Evolutionary conservation across 768 basidiomycete genomes (phyloP).

Genomic region (Collybia sordida): DNA sequence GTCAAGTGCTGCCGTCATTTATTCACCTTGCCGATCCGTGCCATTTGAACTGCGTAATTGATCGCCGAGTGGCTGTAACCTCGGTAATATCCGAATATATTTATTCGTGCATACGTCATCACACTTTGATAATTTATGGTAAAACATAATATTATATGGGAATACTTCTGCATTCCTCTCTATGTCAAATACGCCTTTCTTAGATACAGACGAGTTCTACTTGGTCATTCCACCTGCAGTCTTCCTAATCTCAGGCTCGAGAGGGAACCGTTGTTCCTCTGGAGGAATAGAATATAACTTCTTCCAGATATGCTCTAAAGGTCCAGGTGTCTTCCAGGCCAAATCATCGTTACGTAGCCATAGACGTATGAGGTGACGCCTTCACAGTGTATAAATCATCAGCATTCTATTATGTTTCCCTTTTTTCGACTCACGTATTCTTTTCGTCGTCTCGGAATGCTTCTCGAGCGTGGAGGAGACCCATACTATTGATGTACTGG

Average conservation of each 20-base stretch:
- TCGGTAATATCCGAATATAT: background rate
- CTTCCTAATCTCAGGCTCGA: conserved; percentile 44
- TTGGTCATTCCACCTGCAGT: conserved; percentile 31
- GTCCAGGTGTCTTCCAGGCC: conserved; percentile 43
- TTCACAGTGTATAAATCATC: conserved; percentile 9
- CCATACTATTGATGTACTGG: conserved; percentile 47
- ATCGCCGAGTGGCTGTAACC: background rate
- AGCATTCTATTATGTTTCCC: background rate
- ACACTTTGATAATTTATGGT: too few species aligned
- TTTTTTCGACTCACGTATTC: conserved; percentile 32
- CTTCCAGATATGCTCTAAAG: conserved; percentile 35
- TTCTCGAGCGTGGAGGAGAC: conserved; percentile 43
- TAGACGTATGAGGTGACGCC: conserved; percentile 43
- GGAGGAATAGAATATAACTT: conserved; percentile 36
- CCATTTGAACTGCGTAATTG: background rate
- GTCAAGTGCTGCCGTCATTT: background rate
- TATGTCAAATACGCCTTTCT: too few species aligned
- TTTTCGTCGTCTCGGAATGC: conserved; percentile 40
- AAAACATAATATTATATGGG: too few species aligned
- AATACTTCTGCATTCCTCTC: too few species aligned
- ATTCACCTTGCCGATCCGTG: background rate
- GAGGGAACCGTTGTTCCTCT: conserved; percentile 42
- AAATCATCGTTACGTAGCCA: conserved; percentile 48
- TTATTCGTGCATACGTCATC: too few species aligned
- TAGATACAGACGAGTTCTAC: conserved; percentile 3